phyloP scores from a whole-genome alignment of 305 asterid genomes.

The Salvia sclarea region DNA sequence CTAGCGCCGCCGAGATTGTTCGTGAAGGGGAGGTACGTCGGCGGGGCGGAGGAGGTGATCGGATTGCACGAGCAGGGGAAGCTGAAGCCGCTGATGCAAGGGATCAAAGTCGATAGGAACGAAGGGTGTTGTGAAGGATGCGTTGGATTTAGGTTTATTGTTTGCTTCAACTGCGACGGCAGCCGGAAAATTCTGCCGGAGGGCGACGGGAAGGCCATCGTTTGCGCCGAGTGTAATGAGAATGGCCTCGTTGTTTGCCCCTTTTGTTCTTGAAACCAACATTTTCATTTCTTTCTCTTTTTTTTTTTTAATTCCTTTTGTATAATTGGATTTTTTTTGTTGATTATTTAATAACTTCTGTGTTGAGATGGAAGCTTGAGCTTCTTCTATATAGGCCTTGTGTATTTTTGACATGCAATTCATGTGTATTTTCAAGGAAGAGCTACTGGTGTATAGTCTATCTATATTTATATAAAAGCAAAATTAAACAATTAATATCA shows the following conservation, averaged over 20 bases:
- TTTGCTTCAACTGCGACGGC: constrained; percentile 84
- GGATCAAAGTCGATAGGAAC: constrained; percentile 51
- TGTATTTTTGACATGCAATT: constrained; percentile 16
- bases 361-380: background rate
- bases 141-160: constrained; percentile 67
- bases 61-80: constrained; percentile 77
- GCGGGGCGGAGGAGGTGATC: constrained; percentile 87
- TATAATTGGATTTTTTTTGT: constrained; percentile 26
- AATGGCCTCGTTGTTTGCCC: constrained; percentile 88
- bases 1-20: constrained; percentile 75
- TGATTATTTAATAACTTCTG: background rate
- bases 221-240: constrained; percentile 81
- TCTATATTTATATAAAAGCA: too few species aligned
- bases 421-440: background rate
- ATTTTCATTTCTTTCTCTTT: too few species aligned
- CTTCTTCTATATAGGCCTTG: too few species aligned
- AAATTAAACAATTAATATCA: too few species aligned
- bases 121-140: constrained; percentile 73
- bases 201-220: constrained; percentile 39
- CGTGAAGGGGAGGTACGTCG: constrained; percentile 84
- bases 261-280: constrained; percentile 59
- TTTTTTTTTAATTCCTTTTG: background rate
- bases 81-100: constrained; percentile 70
- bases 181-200: constrained; percentile 62
- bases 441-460: too few species aligned